Evolutionary conservation across 2,329 filamentous ascomycete species (phyloP), one percentile per base, ranked within the genome.

Genomic region (Ophiosphaerella narmari): DNA sequence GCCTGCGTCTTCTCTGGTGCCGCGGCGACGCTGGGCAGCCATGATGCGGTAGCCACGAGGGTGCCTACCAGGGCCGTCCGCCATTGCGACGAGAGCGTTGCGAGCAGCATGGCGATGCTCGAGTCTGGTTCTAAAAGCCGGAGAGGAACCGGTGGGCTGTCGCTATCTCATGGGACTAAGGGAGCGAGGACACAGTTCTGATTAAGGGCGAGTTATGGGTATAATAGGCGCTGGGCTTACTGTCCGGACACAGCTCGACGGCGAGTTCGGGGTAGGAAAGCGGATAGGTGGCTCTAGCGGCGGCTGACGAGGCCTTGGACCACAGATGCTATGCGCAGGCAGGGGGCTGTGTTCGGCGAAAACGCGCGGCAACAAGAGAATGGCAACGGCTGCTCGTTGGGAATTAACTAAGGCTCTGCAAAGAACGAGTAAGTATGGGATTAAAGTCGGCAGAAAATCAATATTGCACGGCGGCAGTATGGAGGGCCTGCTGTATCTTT

Each of bases 1-100:
- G 87, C 90, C 39, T 90, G 87, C 2, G 82, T 81, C 70, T 84
- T 85, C 26, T 61, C 57, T 62, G 18, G 18, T 21, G 18, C 18
- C 18, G 75, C 81, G 32, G 54, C 54, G 32, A 49, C 55, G 44
- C 61, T 59, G 1, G 71, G 68, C 26, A 72, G 57, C 66, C 68
- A 67, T 26, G 70, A 61, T 35, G 67, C 47, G 16, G 70, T 60
- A 39, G 65, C 65, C 21, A 72, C 54, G 41, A 74, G 54, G 24
- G 63, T 62, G 54, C 59, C 62, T 26, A 70, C 52, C 40, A 73
- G 59, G 14, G 65, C 67, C 7, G 63, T 67, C 62, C 70, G 66
- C 64, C 69, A 70, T 58, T 58, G 63, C 46, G 64, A 62, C 37
- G 57, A 57, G 26, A 57, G 49, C 46, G 57, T 57, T 65, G 62